phyloP scores from a whole-genome alignment of 768 basidiomycete genomes.

The Boletales sp. region DNA sequence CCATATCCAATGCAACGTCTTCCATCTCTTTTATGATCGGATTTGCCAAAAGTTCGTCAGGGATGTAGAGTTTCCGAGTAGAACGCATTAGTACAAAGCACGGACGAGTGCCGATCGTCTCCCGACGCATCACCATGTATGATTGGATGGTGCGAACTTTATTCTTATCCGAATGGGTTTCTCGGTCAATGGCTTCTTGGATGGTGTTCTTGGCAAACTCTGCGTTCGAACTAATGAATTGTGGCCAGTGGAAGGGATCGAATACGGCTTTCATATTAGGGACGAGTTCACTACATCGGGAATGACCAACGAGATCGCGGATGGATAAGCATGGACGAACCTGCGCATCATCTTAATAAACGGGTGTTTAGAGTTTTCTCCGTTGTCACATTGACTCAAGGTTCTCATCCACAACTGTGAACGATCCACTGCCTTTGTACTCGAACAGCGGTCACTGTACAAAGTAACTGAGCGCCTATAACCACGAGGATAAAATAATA shows the following conservation, averaged over 20 bases:
- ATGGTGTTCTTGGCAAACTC: slow-evolving; percentile 19
- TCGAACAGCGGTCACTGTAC: slow-evolving; percentile 24
- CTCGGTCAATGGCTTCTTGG: slow-evolving; percentile 27
- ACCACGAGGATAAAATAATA: background rate
- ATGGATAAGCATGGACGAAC: slow-evolving; percentile 8
- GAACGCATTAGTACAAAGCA: slow-evolving; percentile 29
- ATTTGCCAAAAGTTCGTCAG: slow-evolving; percentile 19
- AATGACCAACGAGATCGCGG: background rate
- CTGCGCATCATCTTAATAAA: slow-evolving; percentile 23
- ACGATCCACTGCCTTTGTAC: slow-evolving; percentile 9
- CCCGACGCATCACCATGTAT: slow-evolving; percentile 28
- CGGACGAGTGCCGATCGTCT: slow-evolving; percentile 27
- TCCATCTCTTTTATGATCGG: slow-evolving; percentile 27
- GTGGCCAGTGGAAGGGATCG: slow-evolving; percentile 27
- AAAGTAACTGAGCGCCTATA: background rate
- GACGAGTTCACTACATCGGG: slow-evolving; percentile 17
- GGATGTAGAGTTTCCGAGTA: slow-evolving; percentile 22
- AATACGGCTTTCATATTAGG: slow-evolving; percentile 21
- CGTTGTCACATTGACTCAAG: slow-evolving; percentile 15
- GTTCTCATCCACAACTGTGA: slow-evolving; percentile 25
- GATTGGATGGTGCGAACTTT: slow-evolving; percentile 17
- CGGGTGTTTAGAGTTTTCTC: slow-evolving; percentile 17
- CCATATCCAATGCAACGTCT: slow-evolving; percentile 23
- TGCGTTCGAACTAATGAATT: slow-evolving; percentile 21
- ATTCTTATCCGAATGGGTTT: slow-evolving; percentile 12